Evolutionary conservation across 768 basidiomycete genomes (phyloP).

Genomic region (Suillus hirtellus): DNA sequence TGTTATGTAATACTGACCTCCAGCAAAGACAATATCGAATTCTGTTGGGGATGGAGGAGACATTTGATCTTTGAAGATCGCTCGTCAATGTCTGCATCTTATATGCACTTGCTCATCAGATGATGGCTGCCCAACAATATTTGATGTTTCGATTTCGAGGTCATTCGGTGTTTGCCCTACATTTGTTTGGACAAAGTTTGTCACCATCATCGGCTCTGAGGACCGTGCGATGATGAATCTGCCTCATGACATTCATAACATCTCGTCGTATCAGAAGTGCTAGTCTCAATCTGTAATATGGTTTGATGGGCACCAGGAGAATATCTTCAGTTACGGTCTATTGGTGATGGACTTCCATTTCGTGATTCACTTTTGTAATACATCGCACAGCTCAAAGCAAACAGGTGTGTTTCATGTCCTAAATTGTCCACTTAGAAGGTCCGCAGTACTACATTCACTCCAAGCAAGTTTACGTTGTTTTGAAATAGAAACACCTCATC

Average conservation of each 20-base stretch:
- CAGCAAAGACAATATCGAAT: conserved; percentile 38
- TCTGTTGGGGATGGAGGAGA: not conserved
- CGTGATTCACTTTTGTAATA: not conserved
- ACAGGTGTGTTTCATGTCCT: not conserved
- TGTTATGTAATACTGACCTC: conserved; percentile 38
- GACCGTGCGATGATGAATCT: not conserved
- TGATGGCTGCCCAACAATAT: not conserved
- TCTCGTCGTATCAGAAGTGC: not conserved
- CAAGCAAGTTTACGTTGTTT: not conserved
- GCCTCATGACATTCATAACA: not conserved
- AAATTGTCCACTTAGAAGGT: not conserved
- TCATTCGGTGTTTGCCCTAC: not conserved
- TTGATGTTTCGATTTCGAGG: not conserved
- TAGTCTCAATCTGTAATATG: not conserved
- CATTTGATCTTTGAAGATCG: not conserved
- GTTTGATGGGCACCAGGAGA: not conserved
- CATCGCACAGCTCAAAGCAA: not conserved
- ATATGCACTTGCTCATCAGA: conserved; percentile 1
- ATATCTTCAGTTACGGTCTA: too few relatives aligned
- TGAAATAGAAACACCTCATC: not conserved
- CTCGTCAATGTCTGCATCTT: not conserved
- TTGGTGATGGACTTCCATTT: too few relatives aligned
- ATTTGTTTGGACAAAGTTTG: not conserved
- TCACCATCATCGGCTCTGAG: not conserved
- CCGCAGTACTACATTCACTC: too few relatives aligned